Evolutionary conservation across 106 monocot genomes (phyloP).

Genomic region (Apostasia shenzhenica): DNA sequence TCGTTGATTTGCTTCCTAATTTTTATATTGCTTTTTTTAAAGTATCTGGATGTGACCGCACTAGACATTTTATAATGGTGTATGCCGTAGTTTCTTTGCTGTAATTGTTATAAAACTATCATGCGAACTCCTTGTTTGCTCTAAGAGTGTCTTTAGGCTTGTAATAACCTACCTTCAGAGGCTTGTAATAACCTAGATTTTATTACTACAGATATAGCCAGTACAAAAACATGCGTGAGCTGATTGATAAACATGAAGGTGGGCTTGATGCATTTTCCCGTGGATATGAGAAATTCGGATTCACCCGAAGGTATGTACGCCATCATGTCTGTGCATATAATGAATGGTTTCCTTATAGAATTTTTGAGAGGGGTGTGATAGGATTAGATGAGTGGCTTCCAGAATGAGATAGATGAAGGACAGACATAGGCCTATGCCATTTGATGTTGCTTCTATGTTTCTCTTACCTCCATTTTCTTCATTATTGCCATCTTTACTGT

Average conservation of each 20-base stretch:
- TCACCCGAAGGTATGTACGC: conserved; percentile 45
- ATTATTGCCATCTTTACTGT: too few relatives aligned
- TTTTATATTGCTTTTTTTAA: too few relatives aligned
- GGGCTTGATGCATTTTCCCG: conserved; percentile 93
- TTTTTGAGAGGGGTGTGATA: too few relatives aligned
- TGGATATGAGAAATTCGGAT: conserved; percentile 96
- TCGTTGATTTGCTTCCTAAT: too few relatives aligned
- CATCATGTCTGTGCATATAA: not conserved
- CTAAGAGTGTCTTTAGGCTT: not conserved
- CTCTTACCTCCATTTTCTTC: too few relatives aligned
- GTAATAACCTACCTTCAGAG: not conserved
- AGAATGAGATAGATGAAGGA: too few relatives aligned
- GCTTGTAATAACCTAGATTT: not conserved
- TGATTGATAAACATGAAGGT: conserved; percentile 87
- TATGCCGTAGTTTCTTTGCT: not conserved
- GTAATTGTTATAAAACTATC: not conserved
- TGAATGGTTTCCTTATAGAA: not conserved
- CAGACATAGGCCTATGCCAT: too few relatives aligned
- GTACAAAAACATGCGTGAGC: conserved; percentile 57
- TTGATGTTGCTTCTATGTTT: too few relatives aligned
- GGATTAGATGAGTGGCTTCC: too few relatives aligned
- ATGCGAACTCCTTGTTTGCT: not conserved
- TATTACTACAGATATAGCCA: conserved; percentile 57
- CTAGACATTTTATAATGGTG: too few relatives aligned
- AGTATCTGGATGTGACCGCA: too few relatives aligned